Percentiles rank a stretch among this genome's conserved stretches.
These are phyloP conservation scores for Cocos nucifera DNA, from an alignment of 176 grass and related monocot genomes.

Conservation along the genomic window DNA sequence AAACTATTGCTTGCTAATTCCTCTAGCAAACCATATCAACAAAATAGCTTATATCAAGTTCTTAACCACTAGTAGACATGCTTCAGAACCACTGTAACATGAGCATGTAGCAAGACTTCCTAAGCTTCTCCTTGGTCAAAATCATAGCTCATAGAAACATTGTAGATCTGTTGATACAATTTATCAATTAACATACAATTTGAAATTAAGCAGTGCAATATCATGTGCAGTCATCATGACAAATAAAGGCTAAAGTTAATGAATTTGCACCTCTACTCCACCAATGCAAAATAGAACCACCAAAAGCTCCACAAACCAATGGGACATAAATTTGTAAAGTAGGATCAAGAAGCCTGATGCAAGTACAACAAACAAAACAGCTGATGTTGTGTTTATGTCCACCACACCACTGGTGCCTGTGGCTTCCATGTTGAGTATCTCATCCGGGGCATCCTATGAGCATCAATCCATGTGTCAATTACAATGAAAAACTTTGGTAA, in stretches of 20 bases:
- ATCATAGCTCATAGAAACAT: too few relatives aligned
- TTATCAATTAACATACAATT: too few relatives aligned
- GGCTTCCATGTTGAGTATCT: constrained; percentile 35
- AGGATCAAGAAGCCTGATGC: constrained; percentile 90
- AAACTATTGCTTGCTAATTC: too few relatives aligned
- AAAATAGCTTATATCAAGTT: too few relatives aligned
- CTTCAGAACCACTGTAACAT: too few relatives aligned
- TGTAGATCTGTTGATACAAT: too few relatives aligned
- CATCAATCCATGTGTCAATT: not conserved
- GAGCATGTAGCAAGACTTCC: too few relatives aligned
- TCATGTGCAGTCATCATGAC: not conserved
- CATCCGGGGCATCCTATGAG: constrained; percentile 68
- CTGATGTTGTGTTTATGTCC: constrained; percentile 81
- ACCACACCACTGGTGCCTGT: constrained; percentile 60
- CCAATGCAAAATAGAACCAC: constrained; percentile 96
- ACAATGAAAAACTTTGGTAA: not conserved
- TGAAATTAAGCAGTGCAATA: too few relatives aligned
- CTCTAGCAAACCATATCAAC: too few relatives aligned
- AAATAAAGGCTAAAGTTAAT: constrained; percentile 13
- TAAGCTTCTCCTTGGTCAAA: too few relatives aligned
- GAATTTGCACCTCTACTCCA: constrained; percentile 71
- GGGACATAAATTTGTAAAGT: constrained; percentile 86
- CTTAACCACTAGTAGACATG: too few relatives aligned
- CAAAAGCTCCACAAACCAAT: constrained; percentile 93
- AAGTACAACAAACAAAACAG: constrained; percentile 77